Conservation (phyloP, 2,329 filamentous ascomycete species). For the Corinectria fuckeliana region DNA sequence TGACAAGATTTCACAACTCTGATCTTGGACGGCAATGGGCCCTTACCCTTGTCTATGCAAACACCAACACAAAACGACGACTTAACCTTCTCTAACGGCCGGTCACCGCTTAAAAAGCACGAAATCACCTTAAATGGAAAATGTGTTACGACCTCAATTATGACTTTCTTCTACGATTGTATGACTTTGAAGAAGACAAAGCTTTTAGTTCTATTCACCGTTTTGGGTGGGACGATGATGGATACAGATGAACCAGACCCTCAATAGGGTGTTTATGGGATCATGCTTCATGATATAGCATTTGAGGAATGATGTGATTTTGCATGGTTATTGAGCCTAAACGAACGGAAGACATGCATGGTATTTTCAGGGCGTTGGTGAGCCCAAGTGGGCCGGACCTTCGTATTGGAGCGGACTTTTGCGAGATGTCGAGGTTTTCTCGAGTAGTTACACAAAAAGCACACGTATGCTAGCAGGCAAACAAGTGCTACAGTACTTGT, state of each 20-base stretch:
- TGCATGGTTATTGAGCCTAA: conserved; percentile 36
- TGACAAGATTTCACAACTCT: conserved; percentile 45
- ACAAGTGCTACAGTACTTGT: conserved; percentile 34
- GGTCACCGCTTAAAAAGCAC: conserved; percentile 43
- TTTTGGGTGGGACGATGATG: conserved; percentile 34
- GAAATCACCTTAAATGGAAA: conserved; percentile 42
- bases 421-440: conserved; percentile 30
- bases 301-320: conserved; percentile 37
- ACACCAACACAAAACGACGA: conserved; percentile 29
- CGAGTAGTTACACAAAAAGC: conserved; percentile 38
- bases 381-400: conserved; percentile 41
- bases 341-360: conserved; percentile 36
- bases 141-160: conserved; percentile 48
- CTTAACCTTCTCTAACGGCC: conserved; percentile 43
- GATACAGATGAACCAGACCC: conserved; percentile 35
- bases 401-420: conserved; percentile 35
- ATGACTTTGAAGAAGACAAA: conserved; percentile 51
- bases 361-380: conserved; percentile 38
- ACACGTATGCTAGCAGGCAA: conserved; percentile 31
- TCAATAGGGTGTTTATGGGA: conserved; percentile 37
- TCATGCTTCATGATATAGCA: conserved; percentile 42
- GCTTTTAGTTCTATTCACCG: conserved; percentile 37
- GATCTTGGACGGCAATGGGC: conserved; percentile 42
- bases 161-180: conserved; percentile 49
- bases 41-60: conserved; percentile 34